Base-by-base conservation (phyloP, 805 yeast genomes). In the Yamadazyma sp. region DNA sequence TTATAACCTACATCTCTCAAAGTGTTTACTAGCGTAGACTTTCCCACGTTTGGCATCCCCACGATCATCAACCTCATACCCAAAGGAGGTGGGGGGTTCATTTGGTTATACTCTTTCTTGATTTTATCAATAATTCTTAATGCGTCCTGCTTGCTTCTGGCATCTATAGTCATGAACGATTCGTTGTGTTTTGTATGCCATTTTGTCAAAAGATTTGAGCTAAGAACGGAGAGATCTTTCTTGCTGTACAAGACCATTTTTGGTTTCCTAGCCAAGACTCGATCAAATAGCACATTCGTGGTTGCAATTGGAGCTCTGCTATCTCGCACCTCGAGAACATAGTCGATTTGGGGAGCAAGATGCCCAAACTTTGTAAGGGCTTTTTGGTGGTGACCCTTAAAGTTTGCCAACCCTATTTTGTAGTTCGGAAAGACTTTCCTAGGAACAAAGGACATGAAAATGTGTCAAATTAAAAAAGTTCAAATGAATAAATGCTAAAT, bases 41-140 rank as follows among this genome's bases (percentile, higher is more conserved):
- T 93, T 0, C 99, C 99, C n/a, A 89, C 95, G 56, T 93, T 93
- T 1, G 99, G 99, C 93, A 93, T 85, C 0, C 99, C 99, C 5
- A 83, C 80, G 30, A 91, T 77, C 68, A 90, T 68, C 40, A 85
- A 59, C 15, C 89, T 62, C 32, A 84, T 64, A 0, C 98, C 98
- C 42, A 89, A 59, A 0, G 97, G 96, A 0, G 96, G 95, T 1
- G 81, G 77, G 0, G 91, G 87, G 13, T 57, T 59, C 71, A 78
- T 65, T 3, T 55, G 45, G 18, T 58, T 45, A 49, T 75, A 72
- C 36, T 64, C 62, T 36, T 71, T 67, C 24, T 67, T 67, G 3
- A 86, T 64, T 9, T 67, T 49, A 7, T 73, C 67, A 11, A 84
- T 62, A 3, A 90, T 56, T 28, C 62, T 59, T 10, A 55, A 57